A percentile compares a stretch with the other conserved stretches of the same genome.
Conservation (phyloP, 1,139 yeast species). For the Lodderomyces metapsilosis region DNA sequence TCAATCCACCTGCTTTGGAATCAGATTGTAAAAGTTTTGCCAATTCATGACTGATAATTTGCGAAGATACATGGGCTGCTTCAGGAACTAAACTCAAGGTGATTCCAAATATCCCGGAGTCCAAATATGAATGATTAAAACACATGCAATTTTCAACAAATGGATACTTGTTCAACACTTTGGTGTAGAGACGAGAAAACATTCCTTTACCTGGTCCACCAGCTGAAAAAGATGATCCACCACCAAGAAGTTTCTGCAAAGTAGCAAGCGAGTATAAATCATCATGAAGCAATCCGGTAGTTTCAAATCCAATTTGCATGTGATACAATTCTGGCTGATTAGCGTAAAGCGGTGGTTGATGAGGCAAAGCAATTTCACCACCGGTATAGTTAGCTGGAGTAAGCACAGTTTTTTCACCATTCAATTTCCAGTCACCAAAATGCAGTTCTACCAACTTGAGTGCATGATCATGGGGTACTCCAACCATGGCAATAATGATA, state of each 20-base stretch:
- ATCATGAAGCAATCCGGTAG: slow-evolving; percentile 77
- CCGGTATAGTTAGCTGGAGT: slow-evolving; percentile 70
- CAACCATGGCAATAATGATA: slow-evolving; percentile 84
- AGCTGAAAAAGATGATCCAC: slow-evolving; percentile 96
- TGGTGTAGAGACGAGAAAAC: slow-evolving; percentile 91
- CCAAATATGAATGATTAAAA: slow-evolving; percentile 87
- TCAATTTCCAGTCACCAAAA: slow-evolving; percentile 58
- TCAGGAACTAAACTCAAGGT: slow-evolving; percentile 82
- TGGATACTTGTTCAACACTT: slow-evolving; percentile 87
- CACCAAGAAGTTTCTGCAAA: slow-evolving; percentile 89
- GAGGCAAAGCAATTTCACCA: slow-evolving; percentile 71
- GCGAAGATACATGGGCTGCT: slow-evolving; percentile 81
- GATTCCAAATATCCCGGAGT: slow-evolving; percentile 89
- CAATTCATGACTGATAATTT: slow-evolving; percentile 76
- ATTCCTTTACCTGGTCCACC: slow-evolving; percentile 99
- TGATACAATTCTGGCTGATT: slow-evolving; percentile 82
- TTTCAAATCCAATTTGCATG: slow-evolving; percentile 85
- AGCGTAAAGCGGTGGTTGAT: slow-evolving; percentile 64
- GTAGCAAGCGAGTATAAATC: slow-evolving; percentile 91
- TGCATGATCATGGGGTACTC: slow-evolving; percentile 74
- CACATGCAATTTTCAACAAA: slow-evolving; percentile 87
- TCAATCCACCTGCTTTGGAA: slow-evolving; percentile 58
- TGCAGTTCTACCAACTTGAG: slow-evolving; percentile 59
- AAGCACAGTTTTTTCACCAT: slow-evolving; percentile 26
- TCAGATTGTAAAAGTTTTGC: slow-evolving; percentile 56